A percentile compares a stretch with the other conserved stretches of the same genome.
phyloP scores from a whole-genome alignment of 352 stramenopile species.

The Pythium rhizo-oryzae region DNA sequence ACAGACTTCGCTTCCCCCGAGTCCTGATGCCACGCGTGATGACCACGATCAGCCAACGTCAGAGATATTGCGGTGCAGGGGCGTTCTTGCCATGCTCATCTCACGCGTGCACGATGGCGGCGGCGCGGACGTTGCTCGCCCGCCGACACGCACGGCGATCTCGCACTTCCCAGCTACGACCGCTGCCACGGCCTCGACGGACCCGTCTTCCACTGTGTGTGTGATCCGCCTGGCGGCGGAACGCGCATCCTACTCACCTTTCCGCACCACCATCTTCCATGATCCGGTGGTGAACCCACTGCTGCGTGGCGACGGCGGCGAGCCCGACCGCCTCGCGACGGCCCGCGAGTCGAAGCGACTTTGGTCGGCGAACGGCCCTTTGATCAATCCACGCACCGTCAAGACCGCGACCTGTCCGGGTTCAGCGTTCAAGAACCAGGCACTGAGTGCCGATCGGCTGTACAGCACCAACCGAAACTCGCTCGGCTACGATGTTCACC shows the following conservation, averaged over 20 bases:
- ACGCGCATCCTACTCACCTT: slow-evolving; percentile 46
- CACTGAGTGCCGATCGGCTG: slow-evolving; percentile 58
- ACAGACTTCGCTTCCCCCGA: neutral
- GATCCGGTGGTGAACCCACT: slow-evolving; percentile 51
- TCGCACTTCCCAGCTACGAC: slow-evolving; percentile 9
- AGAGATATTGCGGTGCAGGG: no score
- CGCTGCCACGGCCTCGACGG: neutral
- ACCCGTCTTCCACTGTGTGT: slow-evolving; percentile 5
- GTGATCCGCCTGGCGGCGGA: slow-evolving; percentile 26
- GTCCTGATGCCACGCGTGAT: slow-evolving; percentile 1
- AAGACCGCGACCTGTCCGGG: slow-evolving; percentile 59
- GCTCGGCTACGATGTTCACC: slow-evolving; percentile 67
- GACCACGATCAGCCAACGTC: neutral
- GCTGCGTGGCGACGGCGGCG: slow-evolving; percentile 41
- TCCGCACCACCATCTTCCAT: slow-evolving; percentile 70
- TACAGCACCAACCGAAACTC: slow-evolving; percentile 65
- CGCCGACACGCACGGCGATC: slow-evolving; percentile 11
- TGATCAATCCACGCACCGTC: slow-evolving; percentile 49
- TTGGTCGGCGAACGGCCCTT: slow-evolving; percentile 49
- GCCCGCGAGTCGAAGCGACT: slow-evolving; percentile 52
- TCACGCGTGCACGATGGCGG: slow-evolving; percentile 11
- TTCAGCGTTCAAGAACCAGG: slow-evolving; percentile 69
- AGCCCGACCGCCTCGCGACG: slow-evolving; percentile 34
- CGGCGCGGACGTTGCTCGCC: neutral
- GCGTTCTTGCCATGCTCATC: slow-evolving; percentile 18